phyloP scores from a whole-genome alignment of 2,329 filamentous ascomycete species.

The Sarocladiaceae sp. region DNA sequence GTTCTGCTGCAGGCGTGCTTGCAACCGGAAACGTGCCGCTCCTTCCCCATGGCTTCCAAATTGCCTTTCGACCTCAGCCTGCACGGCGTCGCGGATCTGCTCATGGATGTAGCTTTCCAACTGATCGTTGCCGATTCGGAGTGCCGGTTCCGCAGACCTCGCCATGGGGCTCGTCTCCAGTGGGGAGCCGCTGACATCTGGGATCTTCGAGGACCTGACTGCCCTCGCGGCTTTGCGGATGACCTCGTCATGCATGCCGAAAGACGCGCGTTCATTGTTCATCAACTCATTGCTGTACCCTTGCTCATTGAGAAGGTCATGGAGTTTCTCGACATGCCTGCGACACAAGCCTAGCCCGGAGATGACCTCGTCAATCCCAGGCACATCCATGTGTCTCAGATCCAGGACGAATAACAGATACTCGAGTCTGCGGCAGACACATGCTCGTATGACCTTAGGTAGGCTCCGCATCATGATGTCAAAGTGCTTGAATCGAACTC shows the following conservation, averaged over 20 bases:
- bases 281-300: not conserved
- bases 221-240: not conserved
- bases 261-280: not conserved
- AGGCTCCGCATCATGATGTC: not conserved
- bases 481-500: not conserved
- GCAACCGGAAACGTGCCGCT: not conserved
- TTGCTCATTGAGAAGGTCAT: not conserved
- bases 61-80: not conserved
- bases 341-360: not conserved
- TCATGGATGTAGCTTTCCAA: not conserved
- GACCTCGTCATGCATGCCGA: not conserved
- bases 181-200: no score
- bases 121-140: not conserved
- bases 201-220: no score
- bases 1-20: not conserved
- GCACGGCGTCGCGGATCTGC: not conserved
- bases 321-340: not conserved
- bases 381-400: not conserved
- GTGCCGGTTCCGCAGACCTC: no score
- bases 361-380: not conserved
- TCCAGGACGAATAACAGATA: not conserved
- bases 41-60: not conserved
- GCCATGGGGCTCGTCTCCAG: no score
- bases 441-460: not conserved
- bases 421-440: slow-evolving; percentile 1